These are phyloP conservation scores for Xylaria telfairii DNA, from an alignment of 495 filamentous ascomycete species.

Conservation along the genomic window DNA sequence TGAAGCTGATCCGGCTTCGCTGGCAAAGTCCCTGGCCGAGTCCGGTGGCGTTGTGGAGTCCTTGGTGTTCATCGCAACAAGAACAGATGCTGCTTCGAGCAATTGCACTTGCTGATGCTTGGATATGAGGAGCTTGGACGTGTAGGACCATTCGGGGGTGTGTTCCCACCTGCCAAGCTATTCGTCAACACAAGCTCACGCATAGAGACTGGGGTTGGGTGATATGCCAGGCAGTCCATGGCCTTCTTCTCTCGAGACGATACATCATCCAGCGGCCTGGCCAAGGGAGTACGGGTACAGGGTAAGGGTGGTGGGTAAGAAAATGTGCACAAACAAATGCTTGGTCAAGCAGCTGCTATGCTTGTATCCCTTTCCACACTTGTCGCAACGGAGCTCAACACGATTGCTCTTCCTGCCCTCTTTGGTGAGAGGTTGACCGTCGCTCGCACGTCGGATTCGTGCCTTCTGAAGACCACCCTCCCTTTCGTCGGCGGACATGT, in stretches of 20 bases:
- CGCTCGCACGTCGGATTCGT: conserved; percentile 81
- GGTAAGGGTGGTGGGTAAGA: conserved; percentile 47
- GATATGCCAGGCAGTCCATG: conserved; percentile 31
- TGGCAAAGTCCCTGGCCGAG: conserved; percentile 67
- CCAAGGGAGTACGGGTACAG: conserved; percentile 47
- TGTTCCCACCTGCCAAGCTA: conserved; percentile 90
- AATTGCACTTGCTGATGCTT: conserved; percentile 99
- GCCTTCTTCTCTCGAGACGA: conserved; percentile 35
- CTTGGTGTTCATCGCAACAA: conserved; percentile 83
- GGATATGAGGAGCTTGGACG: conserved; percentile 96
- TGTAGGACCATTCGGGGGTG: conserved; percentile 96
- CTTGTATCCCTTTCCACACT: conserved; percentile 99
- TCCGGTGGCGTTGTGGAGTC: conserved; percentile 62
- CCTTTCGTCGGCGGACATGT: conserved; percentile 62
- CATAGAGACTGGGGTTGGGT: conserved; percentile 38
- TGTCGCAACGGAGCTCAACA: conserved; percentile 92
- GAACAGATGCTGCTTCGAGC: conserved; percentile 91
- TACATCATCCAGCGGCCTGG: conserved; percentile 39
- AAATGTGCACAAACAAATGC: conserved; percentile 95
- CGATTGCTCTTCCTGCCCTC: conserved; percentile 76
- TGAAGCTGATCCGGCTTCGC: conserved; percentile 82
- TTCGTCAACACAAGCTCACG: conserved; percentile 45
- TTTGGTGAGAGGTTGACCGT: conserved; percentile 80
- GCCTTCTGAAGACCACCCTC: conserved; percentile 67
- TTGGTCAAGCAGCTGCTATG: conserved; percentile 99